Base-by-base conservation (phyloP, 805 yeast genomes). In the Pichia eremophila region DNA sequence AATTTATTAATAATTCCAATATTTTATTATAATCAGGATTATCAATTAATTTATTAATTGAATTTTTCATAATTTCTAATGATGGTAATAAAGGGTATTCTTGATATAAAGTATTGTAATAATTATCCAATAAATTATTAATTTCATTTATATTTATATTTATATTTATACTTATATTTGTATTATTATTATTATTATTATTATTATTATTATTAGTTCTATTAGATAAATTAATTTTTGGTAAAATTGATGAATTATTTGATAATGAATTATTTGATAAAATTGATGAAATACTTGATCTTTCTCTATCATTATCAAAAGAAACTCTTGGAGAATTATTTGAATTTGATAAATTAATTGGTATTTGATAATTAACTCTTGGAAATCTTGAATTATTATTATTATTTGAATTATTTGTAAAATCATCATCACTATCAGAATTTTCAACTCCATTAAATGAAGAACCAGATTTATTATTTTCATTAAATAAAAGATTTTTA, bases 81-180 rank as follows among this genome's bases (percentile, higher is more conserved):
- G 66, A 60, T 1, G 78, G 73, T 27, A 77, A 59, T 4, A 77
- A 59, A 8, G 81, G 79, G 51, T 73, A 71, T 41, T 63, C 67
- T 1, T 51, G 46, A 53, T 77, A 80, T 54, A 72, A 66, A 40
- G 63, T 68, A 8, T 63, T 40, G 53, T 73, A 77, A 55, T 76
- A 77, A 5, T 63, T 47, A 35, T 65, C 67, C 28, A 52, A 36
- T 27, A 46, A 27, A 10, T 12, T 27, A 15, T 39, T 18, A 2
- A 52, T 34, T 19, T 19, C 22, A 12, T 38, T 41, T 39, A 40
- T 40, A 12, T n/a, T 14, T 1, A 15, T 36, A 17, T n/a, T 19
- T 29, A n/a, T 19, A 19, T 19, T 19, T 19, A 17, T 40, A 12
- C 17, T 41, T 29, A 19, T 25, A 32, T 35, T 35, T 15, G 19